Percentiles rank a stretch among this genome's conserved stretches.
phyloP scores from a whole-genome alignment of 768 basidiomycete species.

The Phaeotremella fagi region DNA sequence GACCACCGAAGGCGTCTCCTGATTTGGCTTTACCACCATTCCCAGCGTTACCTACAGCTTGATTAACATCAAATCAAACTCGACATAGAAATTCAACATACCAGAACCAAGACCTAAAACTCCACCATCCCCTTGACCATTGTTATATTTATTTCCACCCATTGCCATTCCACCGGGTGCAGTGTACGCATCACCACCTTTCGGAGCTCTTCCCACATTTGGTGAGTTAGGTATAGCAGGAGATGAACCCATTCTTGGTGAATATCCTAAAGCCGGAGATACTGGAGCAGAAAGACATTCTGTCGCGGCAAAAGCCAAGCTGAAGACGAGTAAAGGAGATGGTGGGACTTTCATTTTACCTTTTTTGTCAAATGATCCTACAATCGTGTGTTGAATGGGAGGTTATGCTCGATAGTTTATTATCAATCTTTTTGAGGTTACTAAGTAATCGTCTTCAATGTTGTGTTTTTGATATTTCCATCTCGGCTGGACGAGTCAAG shows the following conservation, averaged over 20 bases:
- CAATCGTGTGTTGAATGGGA: background rate
- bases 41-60: background rate
- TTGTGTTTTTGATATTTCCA: background rate
- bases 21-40: background rate
- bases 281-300: background rate
- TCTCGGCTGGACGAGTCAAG: background rate
- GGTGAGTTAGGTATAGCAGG: background rate
- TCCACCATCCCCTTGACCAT: background rate
- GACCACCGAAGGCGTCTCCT: background rate
- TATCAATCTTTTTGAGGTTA: too few relatives aligned
- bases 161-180: background rate
- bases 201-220: background rate
- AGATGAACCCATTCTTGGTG: background rate
- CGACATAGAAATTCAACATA: background rate
- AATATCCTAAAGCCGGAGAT: background rate
- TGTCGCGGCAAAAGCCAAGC: background rate
- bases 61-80: too few relatives aligned
- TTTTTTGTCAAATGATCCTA: background rate
- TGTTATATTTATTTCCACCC: background rate
- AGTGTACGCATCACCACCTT: background rate
- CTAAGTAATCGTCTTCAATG: too few relatives aligned
- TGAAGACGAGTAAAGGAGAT: background rate
- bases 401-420: background rate
- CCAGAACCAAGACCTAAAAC: background rate
- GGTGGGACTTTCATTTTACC: conserved; percentile 1